A percentile compares a stretch with the other conserved stretches of the same genome.
Conservation (phyloP, 768 basidiomycete species). For the Suillus plorans region DNA sequence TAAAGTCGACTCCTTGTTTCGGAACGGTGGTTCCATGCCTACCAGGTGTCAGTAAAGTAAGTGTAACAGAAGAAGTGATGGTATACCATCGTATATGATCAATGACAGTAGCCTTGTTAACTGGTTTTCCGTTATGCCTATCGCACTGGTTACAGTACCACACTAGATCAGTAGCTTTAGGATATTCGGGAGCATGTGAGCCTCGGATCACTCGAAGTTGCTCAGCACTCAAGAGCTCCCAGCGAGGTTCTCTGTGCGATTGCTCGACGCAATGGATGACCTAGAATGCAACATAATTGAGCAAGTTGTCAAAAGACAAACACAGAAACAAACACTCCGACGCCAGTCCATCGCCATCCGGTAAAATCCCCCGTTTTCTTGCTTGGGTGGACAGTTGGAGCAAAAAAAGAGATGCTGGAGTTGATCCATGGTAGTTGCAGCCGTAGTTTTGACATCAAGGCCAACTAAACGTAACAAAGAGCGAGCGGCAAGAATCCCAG, state of each 20-base stretch:
- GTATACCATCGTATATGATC: not conserved
- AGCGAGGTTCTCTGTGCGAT: not conserved
- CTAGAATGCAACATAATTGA: not conserved
- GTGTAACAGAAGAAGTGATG: not conserved
- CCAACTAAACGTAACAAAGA: not conserved
- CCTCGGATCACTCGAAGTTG: not conserved
- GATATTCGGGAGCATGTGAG: not conserved
- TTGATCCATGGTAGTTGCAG: not conserved
- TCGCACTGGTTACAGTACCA: conserved; percentile 2
- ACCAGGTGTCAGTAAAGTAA: not conserved
- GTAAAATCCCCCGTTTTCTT: not conserved
- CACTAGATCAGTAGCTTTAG: not conserved
- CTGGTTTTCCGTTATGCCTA: not conserved
- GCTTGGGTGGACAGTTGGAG: not conserved
- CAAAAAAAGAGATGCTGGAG: not conserved
- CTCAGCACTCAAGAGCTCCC: conserved; percentile 1
- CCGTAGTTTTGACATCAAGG: not conserved
- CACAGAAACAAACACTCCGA: not conserved
- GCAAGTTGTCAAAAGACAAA: not conserved
- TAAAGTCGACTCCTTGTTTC: not conserved
- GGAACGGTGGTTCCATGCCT: conserved; percentile 2
- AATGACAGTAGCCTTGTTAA: not conserved
- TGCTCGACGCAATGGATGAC: not conserved
- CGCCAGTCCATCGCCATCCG: conserved; percentile 5
- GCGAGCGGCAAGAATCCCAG: not conserved